Evolutionary conservation across 2,329 filamentous ascomycete genomes (phyloP).

Genomic region (Sporothrix brasiliensis): DNA sequence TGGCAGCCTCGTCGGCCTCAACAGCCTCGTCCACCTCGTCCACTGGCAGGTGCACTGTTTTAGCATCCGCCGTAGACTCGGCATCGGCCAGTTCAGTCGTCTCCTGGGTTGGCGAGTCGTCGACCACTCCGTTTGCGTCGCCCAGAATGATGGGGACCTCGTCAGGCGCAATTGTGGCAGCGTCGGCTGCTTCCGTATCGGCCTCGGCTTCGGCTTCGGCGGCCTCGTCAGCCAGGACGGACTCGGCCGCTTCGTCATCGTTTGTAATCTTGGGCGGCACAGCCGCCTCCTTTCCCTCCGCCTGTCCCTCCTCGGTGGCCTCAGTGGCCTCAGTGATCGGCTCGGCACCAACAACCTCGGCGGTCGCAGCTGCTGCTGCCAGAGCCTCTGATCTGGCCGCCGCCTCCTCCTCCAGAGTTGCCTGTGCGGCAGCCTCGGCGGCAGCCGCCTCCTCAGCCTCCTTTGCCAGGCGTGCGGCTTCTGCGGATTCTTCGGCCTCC

Average conservation of each 20-base stretch:
- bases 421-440: slow-evolving; percentile 20
- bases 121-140: slow-evolving; percentile 35
- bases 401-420: slow-evolving; percentile 33
- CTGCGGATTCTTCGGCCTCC: slow-evolving; percentile 41
- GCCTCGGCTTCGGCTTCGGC: slow-evolving; percentile 10
- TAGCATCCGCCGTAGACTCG: background rate
- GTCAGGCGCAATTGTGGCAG: slow-evolving; percentile 34
- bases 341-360: slow-evolving; percentile 33
- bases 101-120: slow-evolving; percentile 25
- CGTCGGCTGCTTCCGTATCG: slow-evolving; percentile 1
- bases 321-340: background rate
- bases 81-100: slow-evolving; percentile 37
- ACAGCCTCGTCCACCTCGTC: slow-evolving; percentile 31
- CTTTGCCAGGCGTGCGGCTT: slow-evolving; percentile 7
- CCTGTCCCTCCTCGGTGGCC: slow-evolving; percentile 15
- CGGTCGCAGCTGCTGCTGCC: background rate
- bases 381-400: background rate
- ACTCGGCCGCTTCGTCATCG: slow-evolving; percentile 14
- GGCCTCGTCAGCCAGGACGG: background rate
- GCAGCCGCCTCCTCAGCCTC: slow-evolving; percentile 24
- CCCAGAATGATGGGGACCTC: slow-evolving; percentile 43
- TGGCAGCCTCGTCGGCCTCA: background rate
- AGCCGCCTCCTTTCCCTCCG: too few species aligned
- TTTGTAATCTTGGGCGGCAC: background rate
- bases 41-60: slow-evolving; percentile 34